phyloP scores from a whole-genome alignment of 805 yeast species.

The Candida krabiensis region DNA sequence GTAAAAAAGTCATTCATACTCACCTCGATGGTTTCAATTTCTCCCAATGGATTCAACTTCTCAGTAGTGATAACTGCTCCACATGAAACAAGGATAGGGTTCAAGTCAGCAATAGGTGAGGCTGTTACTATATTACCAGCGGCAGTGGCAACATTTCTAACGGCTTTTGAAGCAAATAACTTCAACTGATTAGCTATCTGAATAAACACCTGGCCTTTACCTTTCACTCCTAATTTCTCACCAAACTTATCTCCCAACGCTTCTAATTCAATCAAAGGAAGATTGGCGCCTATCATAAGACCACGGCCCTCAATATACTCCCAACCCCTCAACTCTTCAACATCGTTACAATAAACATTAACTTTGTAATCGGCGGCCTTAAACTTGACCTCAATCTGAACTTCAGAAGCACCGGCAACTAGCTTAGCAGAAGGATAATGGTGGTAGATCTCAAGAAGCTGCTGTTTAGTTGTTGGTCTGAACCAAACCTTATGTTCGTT shows the following conservation, averaged over 20 bases:
- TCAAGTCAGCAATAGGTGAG: constrained; percentile 48
- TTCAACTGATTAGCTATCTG: constrained; percentile 43
- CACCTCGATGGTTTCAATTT: constrained; percentile 24
- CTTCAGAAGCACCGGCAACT: constrained; percentile 49
- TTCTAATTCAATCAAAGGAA: constrained; percentile 41
- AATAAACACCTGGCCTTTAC: constrained; percentile 35
- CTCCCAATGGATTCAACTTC: constrained; percentile 28
- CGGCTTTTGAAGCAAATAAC: constrained; percentile 49
- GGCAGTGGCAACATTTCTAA: constrained; percentile 49
- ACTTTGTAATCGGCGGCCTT: constrained; percentile 41
- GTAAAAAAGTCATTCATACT: constrained; percentile 42
- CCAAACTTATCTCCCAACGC: constrained; percentile 33
- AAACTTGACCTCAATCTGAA: constrained; percentile 47
- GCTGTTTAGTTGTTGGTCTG: constrained; percentile 41
- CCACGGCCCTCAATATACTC: constrained; percentile 41
- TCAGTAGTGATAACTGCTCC: constrained; percentile 40
- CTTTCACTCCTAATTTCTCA: constrained; percentile 20
- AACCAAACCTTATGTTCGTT: constrained; percentile 42
- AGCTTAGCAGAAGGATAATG: constrained; percentile 38
- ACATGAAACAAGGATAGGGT: constrained; percentile 45
- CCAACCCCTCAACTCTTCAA: constrained; percentile 38
- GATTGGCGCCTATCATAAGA: constrained; percentile 42
- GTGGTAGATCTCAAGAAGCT: constrained; percentile 35
- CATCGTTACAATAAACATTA: constrained; percentile 42
- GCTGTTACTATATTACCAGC: constrained; percentile 52